phyloP scores from a whole-genome alignment of 208 protist species.

The Trypanosoma caninum region DNA sequence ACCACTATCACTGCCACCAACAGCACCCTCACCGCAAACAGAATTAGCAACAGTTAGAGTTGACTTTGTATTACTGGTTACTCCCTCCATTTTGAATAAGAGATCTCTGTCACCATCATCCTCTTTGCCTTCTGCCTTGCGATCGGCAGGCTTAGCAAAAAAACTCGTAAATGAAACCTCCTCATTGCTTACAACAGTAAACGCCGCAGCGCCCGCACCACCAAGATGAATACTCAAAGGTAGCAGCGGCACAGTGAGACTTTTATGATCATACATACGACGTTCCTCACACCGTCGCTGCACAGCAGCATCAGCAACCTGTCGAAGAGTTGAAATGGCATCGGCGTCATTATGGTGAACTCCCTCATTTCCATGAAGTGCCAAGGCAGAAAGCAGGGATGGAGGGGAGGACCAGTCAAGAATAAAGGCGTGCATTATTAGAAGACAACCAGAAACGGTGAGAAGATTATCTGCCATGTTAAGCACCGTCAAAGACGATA shows the following conservation, averaged over 20 bases:
- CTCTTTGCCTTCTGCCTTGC: background rate
- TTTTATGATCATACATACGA: background rate
- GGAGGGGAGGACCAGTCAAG: conserved; percentile 22
- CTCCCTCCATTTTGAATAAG: too few relatives aligned
- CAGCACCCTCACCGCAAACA: too few relatives aligned
- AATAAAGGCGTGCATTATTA: conserved; percentile 45
- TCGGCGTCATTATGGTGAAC: conserved; percentile 15
- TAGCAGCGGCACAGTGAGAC: background rate
- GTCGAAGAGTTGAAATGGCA: conserved; percentile 4
- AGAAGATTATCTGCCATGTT: conserved; percentile 65
- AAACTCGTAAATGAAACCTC: background rate
- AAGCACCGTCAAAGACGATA: conserved; percentile 44
- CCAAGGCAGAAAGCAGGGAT: conserved; percentile 28
- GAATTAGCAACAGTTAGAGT: too few relatives aligned
- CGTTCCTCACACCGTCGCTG: conserved; percentile 18
- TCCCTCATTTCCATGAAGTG: conserved; percentile 53
- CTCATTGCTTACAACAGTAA: conserved; percentile 10
- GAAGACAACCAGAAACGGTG: conserved; percentile 44
- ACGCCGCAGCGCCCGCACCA: conserved; percentile 1
- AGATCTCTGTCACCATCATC: background rate
- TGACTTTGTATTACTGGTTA: too few relatives aligned
- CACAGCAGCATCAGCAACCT: conserved; percentile 26
- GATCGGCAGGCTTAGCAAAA: background rate
- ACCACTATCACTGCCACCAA: too few relatives aligned
- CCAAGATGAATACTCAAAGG: conserved; percentile 28